These are phyloP conservation scores for Aspergillus texensis DNA, from an alignment of 2,329 filamentous ascomycete species.

Conservation along the genomic window DNA sequence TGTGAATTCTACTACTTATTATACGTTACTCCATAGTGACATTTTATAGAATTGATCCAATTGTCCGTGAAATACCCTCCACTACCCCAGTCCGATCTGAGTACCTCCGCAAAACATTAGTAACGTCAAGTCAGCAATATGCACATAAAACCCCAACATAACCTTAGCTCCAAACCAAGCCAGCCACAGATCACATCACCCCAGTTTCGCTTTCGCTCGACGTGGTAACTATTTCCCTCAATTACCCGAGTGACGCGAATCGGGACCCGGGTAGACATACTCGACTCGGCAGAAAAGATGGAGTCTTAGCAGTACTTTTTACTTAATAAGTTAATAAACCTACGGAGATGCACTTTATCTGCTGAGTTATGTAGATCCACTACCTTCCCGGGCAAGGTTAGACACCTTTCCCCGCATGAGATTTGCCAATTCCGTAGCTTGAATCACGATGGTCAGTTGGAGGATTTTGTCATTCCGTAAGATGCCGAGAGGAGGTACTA, in stretches of 20 bases:
- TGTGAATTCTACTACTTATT: background rate
- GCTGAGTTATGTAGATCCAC: background rate
- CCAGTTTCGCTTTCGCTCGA: background rate
- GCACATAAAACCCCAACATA: background rate
- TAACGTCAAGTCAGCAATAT: background rate
- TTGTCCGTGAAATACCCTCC: background rate
- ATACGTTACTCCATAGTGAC: background rate
- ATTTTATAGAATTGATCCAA: background rate
- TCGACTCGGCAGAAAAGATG: background rate
- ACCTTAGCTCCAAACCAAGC: background rate
- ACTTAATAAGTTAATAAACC: background rate
- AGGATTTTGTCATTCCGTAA: background rate
- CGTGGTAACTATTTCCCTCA: background rate
- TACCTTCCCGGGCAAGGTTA: background rate
- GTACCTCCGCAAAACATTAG: background rate
- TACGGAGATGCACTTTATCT: background rate
- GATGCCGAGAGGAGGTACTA: background rate
- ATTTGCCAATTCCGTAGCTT: background rate
- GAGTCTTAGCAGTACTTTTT: background rate
- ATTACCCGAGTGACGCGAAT: background rate
- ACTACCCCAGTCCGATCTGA: background rate
- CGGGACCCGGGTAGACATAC: background rate
- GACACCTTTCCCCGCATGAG: conserved; percentile 3
- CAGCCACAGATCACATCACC: too few relatives aligned
- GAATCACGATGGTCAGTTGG: background rate